Percentiles rank a stretch among this genome's conserved stretches.
Conservation (phyloP, 257 asterid genomes). For the Fraxinus pennsylvanica region DNA sequence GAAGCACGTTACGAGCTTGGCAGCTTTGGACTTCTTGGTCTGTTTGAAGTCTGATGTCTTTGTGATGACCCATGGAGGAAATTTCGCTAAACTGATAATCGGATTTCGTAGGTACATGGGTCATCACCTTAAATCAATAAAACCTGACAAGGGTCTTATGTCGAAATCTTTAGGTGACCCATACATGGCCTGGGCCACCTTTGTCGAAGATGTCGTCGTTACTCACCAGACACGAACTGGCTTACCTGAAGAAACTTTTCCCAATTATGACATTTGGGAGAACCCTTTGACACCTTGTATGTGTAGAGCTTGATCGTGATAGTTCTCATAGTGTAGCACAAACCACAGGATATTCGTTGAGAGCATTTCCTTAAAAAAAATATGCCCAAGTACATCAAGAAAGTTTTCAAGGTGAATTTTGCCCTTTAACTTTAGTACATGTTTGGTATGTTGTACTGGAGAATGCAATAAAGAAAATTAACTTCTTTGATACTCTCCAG, state of each 20-base stretch:
- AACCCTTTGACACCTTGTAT: conserved; percentile 96
- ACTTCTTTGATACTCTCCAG: not conserved
- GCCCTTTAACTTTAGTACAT: not conserved
- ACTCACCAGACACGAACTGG: conserved; percentile 95
- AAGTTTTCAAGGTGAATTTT: conserved; percentile 15
- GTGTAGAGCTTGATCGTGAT: conserved; percentile 72
- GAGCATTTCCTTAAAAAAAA: not conserved
- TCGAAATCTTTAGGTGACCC: conserved; percentile 98
- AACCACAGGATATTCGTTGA: conserved; percentile 19
- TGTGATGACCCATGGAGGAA: conserved; percentile 99
- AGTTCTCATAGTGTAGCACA: conserved; percentile 28
- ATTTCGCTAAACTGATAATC: conserved; percentile 87
- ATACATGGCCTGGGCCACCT: conserved; percentile 97
- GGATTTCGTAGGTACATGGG: conserved; percentile 90
- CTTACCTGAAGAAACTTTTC: conserved; percentile 96
- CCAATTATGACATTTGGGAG: conserved; percentile 97
- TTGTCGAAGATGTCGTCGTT: conserved; percentile 77
- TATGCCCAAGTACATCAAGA: conserved; percentile 1
- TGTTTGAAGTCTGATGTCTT: conserved; percentile 94
- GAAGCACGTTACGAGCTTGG: conserved; percentile 96
- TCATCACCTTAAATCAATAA: conserved; percentile 84
- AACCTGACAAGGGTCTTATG: conserved; percentile 97
- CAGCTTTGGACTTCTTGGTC: conserved; percentile 97
- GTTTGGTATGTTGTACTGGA: not conserved
- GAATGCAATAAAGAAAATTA: not conserved